Evolutionary conservation across 495 filamentous ascomycete species (phyloP).

Genomic region (Hypomontagnella monticulosa): DNA sequence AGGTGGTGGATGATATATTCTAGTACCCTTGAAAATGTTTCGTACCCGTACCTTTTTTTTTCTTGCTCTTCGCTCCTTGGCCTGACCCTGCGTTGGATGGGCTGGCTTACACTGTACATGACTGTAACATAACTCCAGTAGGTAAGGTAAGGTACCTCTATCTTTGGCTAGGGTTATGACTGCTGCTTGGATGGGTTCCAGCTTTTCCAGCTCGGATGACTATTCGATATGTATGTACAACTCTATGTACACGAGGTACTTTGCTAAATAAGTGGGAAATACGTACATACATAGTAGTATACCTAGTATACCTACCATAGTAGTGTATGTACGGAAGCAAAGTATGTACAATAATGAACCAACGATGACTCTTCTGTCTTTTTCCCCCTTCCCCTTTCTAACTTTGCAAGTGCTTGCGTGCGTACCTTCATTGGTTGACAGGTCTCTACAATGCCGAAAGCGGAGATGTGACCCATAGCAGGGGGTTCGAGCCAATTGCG

Average conservation of each 20-base stretch:
- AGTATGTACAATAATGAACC: slow-evolving; percentile 33
- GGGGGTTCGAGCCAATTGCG: slow-evolving; percentile 36
- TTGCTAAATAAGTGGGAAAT: not conserved
- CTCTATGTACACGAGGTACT: slow-evolving; percentile 13
- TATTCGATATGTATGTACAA: not conserved
- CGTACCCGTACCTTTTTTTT: slow-evolving; percentile 34
- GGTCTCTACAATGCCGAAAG: slow-evolving; percentile 38
- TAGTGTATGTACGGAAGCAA: not conserved
- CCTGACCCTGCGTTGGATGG: slow-evolving; percentile 33
- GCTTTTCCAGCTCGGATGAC: not conserved
- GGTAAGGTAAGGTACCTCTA: slow-evolving; percentile 23
- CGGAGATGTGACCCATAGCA: slow-evolving; percentile 39
- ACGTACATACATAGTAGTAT: not conserved
- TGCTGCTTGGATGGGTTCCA: slow-evolving; percentile 6
- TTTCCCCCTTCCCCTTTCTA: slow-evolving; percentile 32
- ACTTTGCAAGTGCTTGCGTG: slow-evolving; percentile 40
- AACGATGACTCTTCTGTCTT: slow-evolving; percentile 42
- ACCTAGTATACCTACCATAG: not conserved
- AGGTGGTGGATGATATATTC: slow-evolving; percentile 43
- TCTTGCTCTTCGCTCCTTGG: slow-evolving; percentile 10
- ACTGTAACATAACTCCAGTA: slow-evolving; percentile 34
- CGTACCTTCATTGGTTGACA: slow-evolving; percentile 37
- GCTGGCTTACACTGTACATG: slow-evolving; percentile 32
- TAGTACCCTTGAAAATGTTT: slow-evolving; percentile 29
- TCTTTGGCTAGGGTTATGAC: slow-evolving; percentile 13